Base-by-base conservation (phyloP, 352 stramenopile genomes). In the Phytopythium ostracodes region DNA sequence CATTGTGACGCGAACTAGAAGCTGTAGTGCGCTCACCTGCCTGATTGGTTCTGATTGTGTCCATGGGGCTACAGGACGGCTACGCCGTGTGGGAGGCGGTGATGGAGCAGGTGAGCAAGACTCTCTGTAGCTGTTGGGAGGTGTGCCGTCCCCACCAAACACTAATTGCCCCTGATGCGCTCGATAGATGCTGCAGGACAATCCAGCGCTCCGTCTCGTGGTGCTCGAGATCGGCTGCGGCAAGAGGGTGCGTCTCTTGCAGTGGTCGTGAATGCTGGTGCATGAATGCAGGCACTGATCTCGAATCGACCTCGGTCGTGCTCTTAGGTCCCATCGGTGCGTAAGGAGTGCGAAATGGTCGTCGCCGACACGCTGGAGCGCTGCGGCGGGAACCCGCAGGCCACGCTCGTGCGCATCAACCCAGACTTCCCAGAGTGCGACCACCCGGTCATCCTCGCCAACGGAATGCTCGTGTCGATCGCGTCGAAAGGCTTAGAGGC, bases 221-320 rank as follows among this genome's bases (percentile, higher is more conserved):
- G 81, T 95, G 24, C 71, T 95, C 22, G 87, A 95, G 58, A 95
- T 95, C 27, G 87, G 87, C 42, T 95, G 87, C 53, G 87, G 87
- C 25, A 54, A 54, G 47, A 54, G 47, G 57, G 87, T 73, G 2
- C 7, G 42, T 49, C 18, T 22, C 20, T 10, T 7, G 3, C 20
- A 15, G 20, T 22, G 22, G 20, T 15, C 42, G 18, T 6, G 25
- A 49, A 4, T 20, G n/a, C 11, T 1, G 20, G 24, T 22, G 20
- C 25, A 71, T n/a, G 80, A 59, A 83, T 92, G 73, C 50, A 72
- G 8, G 27, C 8, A 20, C 33, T 24, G 31, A 22, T n/a, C 29
- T 3, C 24, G 7, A 11, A 15, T 33, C 54, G 27, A 9, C 7
- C 29, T 6, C 22, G 33, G 7, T 17, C 17, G 31, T 11, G 17